Evolutionary conservation across 129 eudicot species (phyloP).

Genomic region (Glebionis coronaria): DNA sequence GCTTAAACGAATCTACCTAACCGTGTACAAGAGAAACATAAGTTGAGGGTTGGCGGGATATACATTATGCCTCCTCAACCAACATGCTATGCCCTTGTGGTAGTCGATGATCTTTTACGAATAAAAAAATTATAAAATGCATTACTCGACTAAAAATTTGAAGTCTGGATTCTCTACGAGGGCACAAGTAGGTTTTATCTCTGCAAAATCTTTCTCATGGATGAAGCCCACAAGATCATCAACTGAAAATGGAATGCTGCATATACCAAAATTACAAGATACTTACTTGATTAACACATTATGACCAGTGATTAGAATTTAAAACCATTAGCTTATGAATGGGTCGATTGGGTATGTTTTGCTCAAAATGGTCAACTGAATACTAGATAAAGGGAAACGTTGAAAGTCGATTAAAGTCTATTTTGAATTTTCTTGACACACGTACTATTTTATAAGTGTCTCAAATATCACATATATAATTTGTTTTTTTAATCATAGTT

Average conservation of each 20-base stretch:
- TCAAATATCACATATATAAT: no score
- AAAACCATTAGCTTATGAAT: no score
- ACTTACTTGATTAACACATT: not conserved
- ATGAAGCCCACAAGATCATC: constrained; percentile 52
- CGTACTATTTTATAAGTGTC: no score
- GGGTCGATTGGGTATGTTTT: no score
- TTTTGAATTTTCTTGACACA: no score
- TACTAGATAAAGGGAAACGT: no score
- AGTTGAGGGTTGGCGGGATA: not conserved
- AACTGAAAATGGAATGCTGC: constrained; percentile 74
- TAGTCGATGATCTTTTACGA: constrained; percentile 1
- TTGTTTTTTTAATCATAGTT: no score
- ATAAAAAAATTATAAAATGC: constrained; percentile 11
- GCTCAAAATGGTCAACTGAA: no score
- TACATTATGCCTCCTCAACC: constrained; percentile 29
- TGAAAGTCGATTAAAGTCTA: no score
- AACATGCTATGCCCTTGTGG: not conserved
- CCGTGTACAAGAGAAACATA: not conserved
- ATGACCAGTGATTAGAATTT: not conserved
- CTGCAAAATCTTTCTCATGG: constrained; percentile 55
- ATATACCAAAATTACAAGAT: not conserved
- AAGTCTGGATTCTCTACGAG: constrained; percentile 69
- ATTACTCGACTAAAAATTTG: constrained; percentile 53
- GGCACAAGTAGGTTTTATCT: constrained; percentile 54
- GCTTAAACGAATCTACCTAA: constrained; percentile 23